A percentile compares a stretch with the other conserved stretches of the same genome.
These are phyloP conservation scores for Cafeteria roenbergensis DNA, from an alignment of 108 stramenopile genomes.

Conservation along the genomic window DNA sequence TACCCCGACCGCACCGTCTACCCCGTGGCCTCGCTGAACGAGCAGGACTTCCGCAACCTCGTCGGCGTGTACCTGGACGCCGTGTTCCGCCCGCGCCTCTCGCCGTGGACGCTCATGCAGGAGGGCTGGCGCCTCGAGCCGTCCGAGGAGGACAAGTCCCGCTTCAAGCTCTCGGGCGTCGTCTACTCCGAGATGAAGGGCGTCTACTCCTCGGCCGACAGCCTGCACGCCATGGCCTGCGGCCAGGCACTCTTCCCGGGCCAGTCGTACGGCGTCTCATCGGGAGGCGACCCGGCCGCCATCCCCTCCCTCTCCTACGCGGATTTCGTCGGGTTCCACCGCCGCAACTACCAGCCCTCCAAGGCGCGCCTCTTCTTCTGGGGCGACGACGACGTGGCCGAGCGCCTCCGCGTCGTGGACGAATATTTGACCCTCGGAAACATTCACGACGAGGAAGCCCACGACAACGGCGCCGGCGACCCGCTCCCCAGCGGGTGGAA, in stretches of 20 bases:
- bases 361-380: conserved; percentile 87
- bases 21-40: conserved; percentile 88
- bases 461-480: too few species aligned
- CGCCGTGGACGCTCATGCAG: conserved; percentile 75
- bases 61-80: conserved; percentile 95
- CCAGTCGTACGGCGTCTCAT: conserved; percentile 82
- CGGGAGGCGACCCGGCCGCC: conserved; percentile 81
- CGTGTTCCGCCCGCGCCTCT: conserved; percentile 78
- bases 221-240: conserved; percentile 62
- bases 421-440: too few species aligned
- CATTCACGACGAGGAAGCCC: too few species aligned
- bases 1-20: conserved; percentile 97
- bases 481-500: too few species aligned
- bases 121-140: conserved; percentile 95
- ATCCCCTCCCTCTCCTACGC: conserved; percentile 86
- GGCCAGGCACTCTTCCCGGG: conserved; percentile 83
- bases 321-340: conserved; percentile 79
- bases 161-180: conserved; percentile 74
- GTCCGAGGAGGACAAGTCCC: conserved; percentile 41
- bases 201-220: conserved; percentile 81
- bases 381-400: conserved; percentile 79
- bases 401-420: too few species aligned
- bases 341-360: conserved; percentile 77
- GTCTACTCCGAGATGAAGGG: conserved; percentile 99
- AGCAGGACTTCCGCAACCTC: conserved; percentile 95